A percentile compares a stretch with the other conserved stretches of the same genome.
Evolutionary conservation across 441 rosid genomes (phyloP).

Genomic region (Arabidopsis lyrata): DNA sequence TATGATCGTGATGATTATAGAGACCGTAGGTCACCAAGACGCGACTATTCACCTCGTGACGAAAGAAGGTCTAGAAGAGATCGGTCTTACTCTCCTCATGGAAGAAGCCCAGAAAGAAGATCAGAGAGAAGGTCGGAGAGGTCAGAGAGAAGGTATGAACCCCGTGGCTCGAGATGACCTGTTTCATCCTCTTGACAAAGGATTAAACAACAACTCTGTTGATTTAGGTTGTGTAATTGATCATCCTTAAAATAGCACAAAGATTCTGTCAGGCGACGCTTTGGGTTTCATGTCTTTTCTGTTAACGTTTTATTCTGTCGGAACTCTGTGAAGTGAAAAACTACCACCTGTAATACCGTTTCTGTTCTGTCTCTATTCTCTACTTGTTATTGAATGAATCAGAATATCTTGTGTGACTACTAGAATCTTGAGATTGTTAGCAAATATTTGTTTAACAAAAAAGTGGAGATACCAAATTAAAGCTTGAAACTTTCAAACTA

Average conservation of each 20-base stretch:
- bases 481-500: conserved; percentile 23
- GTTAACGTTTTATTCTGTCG: conserved; percentile 8
- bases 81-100: conserved; percentile 71
- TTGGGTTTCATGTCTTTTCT: not conserved
- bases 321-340: conserved; percentile 20
- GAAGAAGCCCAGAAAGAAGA: conserved; percentile 51
- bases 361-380: conserved; percentile 10
- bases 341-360: conserved; percentile 23
- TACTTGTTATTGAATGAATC: conserved; percentile 26
- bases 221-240: conserved; percentile 38
- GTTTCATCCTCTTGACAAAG: conserved; percentile 22
- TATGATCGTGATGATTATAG: conserved; percentile 67
- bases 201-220: conserved; percentile 2
- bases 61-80: conserved; percentile 87
- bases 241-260: conserved; percentile 12
- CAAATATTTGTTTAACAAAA: conserved; percentile 4
- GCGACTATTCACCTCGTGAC: conserved; percentile 68
- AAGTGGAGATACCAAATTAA: not conserved
- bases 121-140: conserved; percentile 42
- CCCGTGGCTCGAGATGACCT: conserved; percentile 64
- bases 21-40: conserved; percentile 77
- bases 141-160: conserved; percentile 31
- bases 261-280: conserved; percentile 12
- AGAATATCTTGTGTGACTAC: conserved; percentile 15
- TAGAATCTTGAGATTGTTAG: conserved; percentile 14